phyloP scores from a whole-genome alignment of 2,329 filamentous ascomycete genomes.

The Chalaropsis ovoidea region DNA sequence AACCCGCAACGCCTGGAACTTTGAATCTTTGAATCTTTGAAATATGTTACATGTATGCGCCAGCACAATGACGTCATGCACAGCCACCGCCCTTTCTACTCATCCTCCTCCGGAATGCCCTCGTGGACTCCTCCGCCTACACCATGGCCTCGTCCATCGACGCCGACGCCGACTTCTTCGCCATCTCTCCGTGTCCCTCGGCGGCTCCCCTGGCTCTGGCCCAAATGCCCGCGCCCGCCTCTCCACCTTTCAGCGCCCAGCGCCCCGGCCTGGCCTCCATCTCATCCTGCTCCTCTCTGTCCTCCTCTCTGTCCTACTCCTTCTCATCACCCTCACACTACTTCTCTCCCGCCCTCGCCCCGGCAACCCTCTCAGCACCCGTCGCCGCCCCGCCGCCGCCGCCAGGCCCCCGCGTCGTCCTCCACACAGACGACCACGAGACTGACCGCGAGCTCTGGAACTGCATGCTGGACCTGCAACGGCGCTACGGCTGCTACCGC shows the following conservation, averaged over 20 bases:
- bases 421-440: slow-evolving; percentile 1
- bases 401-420: slow-evolving; percentile 2
- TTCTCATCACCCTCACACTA: slow-evolving; percentile 10
- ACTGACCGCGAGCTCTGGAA: slow-evolving; percentile 35
- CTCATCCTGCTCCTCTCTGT: slow-evolving; percentile 15
- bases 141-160: slow-evolving; percentile 16
- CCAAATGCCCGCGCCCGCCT: not conserved
- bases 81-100: not conserved
- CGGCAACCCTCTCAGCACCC: not conserved
- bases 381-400: not conserved
- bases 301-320: slow-evolving; percentile 14
- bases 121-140: slow-evolving; percentile 17
- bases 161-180: slow-evolving; percentile 23
- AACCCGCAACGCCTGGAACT: slow-evolving; percentile 8
- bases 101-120: slow-evolving; percentile 19
- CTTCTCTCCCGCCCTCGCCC: not conserved
- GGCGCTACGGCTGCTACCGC: slow-evolving; percentile 41
- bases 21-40: not conserved
- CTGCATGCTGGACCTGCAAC: slow-evolving; percentile 42
- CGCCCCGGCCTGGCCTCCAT: slow-evolving; percentile 5
- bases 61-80: not conserved
- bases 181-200: slow-evolving; percentile 22
- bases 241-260: not conserved
- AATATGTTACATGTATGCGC: not conserved
- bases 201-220: not conserved